phyloP scores from a whole-genome alignment of 192 early-diverging fungal species.

The Coemansia sp. region DNA sequence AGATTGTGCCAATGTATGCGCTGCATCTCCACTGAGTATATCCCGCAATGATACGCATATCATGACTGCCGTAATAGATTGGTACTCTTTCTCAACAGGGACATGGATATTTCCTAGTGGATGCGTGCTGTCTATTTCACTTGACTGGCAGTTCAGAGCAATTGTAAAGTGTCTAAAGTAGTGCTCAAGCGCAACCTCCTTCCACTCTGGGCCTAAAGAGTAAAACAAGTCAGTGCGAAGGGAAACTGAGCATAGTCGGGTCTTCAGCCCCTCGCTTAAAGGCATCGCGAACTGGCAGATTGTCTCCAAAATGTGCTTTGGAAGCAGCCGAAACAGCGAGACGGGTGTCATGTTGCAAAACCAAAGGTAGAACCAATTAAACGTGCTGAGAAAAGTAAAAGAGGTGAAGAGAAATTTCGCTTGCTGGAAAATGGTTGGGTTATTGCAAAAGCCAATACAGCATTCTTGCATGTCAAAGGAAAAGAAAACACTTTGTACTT shows the following conservation, averaged over 20 bases:
- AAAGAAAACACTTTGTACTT: not conserved
- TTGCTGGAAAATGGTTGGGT: not conserved
- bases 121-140: not conserved
- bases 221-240: slow-evolving; percentile 7
- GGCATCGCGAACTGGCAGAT: not conserved
- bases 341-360: not conserved
- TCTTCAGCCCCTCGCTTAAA: not conserved
- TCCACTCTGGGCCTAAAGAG: slow-evolving; percentile 2
- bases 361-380: not conserved
- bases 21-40: not conserved
- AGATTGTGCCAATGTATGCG: not conserved
- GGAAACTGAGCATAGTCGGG: not conserved
- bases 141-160: not conserved
- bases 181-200: not conserved
- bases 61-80: not conserved
- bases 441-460: not conserved
- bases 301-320: slow-evolving; percentile 1
- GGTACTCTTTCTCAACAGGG: not conserved
- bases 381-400: not conserved
- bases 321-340: not conserved
- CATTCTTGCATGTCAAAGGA: not conserved
- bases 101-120: not conserved
- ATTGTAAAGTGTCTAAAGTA: slow-evolving; percentile 7
- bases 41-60: not conserved
- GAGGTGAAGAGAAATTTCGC: not conserved